Conservation (phyloP, 2,329 filamentous ascomycete species). For the Stachybotrys chartarum region DNA sequence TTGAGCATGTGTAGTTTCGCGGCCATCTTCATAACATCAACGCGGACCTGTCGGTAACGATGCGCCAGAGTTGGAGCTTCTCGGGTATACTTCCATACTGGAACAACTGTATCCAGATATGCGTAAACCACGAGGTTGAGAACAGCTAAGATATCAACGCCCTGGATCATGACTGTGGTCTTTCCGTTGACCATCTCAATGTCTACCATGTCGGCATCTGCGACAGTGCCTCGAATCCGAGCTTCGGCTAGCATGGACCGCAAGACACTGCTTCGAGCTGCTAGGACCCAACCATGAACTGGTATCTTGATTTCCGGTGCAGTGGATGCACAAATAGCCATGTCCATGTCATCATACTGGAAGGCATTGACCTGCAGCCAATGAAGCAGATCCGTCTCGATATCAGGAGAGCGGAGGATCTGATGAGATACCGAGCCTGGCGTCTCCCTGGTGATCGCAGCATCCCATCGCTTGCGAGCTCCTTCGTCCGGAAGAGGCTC, state of each 20-base stretch:
- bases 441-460: slow-evolving; percentile 31
- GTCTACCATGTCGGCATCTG: slow-evolving; percentile 18
- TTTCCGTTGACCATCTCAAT: slow-evolving; percentile 37
- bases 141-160: slow-evolving; percentile 69
- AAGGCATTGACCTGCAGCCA: slow-evolving; percentile 36
- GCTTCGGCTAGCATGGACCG: slow-evolving; percentile 54
- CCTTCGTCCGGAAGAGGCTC: slow-evolving; percentile 24
- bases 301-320: slow-evolving; percentile 67
- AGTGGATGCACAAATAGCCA: slow-evolving; percentile 47
- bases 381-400: slow-evolving; percentile 54
- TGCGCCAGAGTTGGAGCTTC: slow-evolving; percentile 58
- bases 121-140: slow-evolving; percentile 73
- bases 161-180: slow-evolving; percentile 55
- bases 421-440: slow-evolving; percentile 43
- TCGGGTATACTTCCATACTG: slow-evolving; percentile 78
- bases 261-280: slow-evolving; percentile 65
- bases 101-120: slow-evolving; percentile 73
- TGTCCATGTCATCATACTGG: slow-evolving; percentile 33
- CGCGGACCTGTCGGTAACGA: slow-evolving; percentile 72
- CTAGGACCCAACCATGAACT: slow-evolving; percentile 73
- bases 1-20: slow-evolving; percentile 60
- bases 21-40: slow-evolving; percentile 83
- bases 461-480: slow-evolving; percentile 32
- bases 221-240: slow-evolving; percentile 23
- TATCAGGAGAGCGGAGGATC: slow-evolving; percentile 54